A percentile compares a stretch with the other conserved stretches of the same genome.
These are phyloP conservation scores for Glarea lozoyensis DNA, from an alignment of 495 filamentous ascomycete species.

Conservation along the genomic window DNA sequence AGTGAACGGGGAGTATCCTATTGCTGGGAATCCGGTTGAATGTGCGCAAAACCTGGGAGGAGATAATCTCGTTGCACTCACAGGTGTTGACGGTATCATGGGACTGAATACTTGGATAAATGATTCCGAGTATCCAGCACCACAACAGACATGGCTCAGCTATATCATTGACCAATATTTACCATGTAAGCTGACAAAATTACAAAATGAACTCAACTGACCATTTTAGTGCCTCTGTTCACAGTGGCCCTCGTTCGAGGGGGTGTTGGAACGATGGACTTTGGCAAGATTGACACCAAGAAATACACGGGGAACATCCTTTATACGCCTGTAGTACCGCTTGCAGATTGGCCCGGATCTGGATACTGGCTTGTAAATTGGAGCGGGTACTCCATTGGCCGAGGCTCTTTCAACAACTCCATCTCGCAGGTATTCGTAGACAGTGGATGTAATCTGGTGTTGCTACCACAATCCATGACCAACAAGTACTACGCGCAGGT, in stretches of 20 bases:
- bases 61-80: neutral
- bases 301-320: constrained; percentile 57
- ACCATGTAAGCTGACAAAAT: neutral
- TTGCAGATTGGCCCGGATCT: constrained; percentile 32
- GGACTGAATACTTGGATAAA: constrained; percentile 1
- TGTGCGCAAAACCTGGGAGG: constrained; percentile 1
- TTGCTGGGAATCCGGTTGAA: constrained; percentile 6
- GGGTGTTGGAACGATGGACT: constrained; percentile 60
- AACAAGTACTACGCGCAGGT: constrained; percentile 6
- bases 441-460: neutral
- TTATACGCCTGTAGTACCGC: constrained; percentile 41
- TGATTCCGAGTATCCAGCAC: constrained; percentile 4
- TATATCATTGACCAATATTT: constrained; percentile 6
- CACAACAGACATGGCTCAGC: constrained; percentile 7
- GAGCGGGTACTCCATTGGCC: constrained; percentile 53
- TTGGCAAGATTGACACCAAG: constrained; percentile 58
- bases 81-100: constrained; percentile 5
- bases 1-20: neutral
- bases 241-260: constrained; percentile 58
- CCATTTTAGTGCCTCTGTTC: constrained; percentile 54
- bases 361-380: constrained; percentile 68
- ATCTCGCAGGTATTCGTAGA: constrained; percentile 32
- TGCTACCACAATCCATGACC: constrained; percentile 4
- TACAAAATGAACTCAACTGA: neutral
- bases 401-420: constrained; percentile 21